phyloP scores from a whole-genome alignment of 2,329 filamentous ascomycete genomes.

The Ophiostoma triangulosporum region DNA sequence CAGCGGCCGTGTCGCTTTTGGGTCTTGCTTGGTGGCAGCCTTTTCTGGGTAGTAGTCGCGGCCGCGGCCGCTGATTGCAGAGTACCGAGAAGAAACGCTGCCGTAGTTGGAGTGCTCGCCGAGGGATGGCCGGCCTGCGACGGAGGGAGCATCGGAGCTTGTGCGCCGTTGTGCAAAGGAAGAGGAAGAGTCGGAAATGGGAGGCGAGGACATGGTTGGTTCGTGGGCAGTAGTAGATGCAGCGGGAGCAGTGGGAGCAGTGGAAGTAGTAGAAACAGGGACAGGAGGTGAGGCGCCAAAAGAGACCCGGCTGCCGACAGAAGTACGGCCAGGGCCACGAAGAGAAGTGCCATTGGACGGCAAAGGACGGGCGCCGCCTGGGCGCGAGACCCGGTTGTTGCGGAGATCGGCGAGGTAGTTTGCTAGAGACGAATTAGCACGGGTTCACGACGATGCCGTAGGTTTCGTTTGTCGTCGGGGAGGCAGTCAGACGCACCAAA shows the following conservation, averaged over 20 bases:
- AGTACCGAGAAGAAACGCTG: slow-evolving; percentile 38
- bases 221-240: not conserved
- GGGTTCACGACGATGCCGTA: not conserved
- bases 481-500: slow-evolving; percentile 30
- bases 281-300: not conserved
- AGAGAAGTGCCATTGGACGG: slow-evolving; percentile 23
- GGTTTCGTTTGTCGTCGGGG: not conserved
- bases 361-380: slow-evolving; percentile 56
- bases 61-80: slow-evolving; percentile 29
- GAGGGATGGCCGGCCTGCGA: slow-evolving; percentile 6
- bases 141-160: slow-evolving; percentile 10
- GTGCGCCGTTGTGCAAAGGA: slow-evolving; percentile 14
- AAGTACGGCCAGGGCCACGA: slow-evolving; percentile 5
- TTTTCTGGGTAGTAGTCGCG: slow-evolving; percentile 39
- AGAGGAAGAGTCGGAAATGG: slow-evolving; percentile 12
- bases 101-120: slow-evolving; percentile 28
- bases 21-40: slow-evolving; percentile 13
- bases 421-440: slow-evolving; percentile 28
- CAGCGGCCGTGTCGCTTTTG: slow-evolving; percentile 23
- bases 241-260: slow-evolving; percentile 13
- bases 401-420: slow-evolving; percentile 59
- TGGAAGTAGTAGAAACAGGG: not conserved
- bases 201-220: not conserved
- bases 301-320: slow-evolving; percentile 5
- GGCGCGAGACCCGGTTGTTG: slow-evolving; percentile 51